Evolutionary conservation across 805 yeast genomes (phyloP), one percentile per base, ranked within the genome.

Genomic region (Yarrowia sp.): DNA sequence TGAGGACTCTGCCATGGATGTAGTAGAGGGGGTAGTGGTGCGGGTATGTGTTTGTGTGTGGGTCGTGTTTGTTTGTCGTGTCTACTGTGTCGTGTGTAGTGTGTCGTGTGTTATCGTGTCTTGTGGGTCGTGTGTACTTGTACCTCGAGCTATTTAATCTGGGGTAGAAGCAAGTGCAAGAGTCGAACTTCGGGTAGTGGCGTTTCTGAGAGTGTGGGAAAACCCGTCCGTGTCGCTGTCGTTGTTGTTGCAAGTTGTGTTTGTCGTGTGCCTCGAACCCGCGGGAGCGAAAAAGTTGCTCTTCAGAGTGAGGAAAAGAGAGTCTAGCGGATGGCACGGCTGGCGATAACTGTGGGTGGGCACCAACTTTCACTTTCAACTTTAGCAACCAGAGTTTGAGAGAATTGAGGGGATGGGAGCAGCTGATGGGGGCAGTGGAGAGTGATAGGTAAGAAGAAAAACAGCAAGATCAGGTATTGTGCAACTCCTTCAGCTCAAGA

Each of bases 261-360:
- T 24, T 24, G 3, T 4, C 30, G 30, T 24, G 7, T 5, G 30
- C 30, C 30, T 24, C 30, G 30, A 24, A 24, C 30, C 30, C 30
- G 30, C 30, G 30, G 30, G 13, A 36, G 2, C 13, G 38, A 36
- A 36, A 36, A 12, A 36, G 13, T 12, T 36, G 17, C 44, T 40
- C 19, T 9, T 15, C 44, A 8, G 43, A 14, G 20, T 9, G 20
- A 42, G 20, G 24, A 38, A 39, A 53, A 55, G 46, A 52, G 42
- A 40, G 46, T 20, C 61, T 55, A 55, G 46, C 46, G 61, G 46
- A 55, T 55, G 61, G 61, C 61, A 55, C 61, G 61, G 61, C 61
- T 55, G 61, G 61, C 46, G 61, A 55, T 55, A 55, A 10, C 44
- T 55, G 61, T 55, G 61, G 61, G 61, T 55, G 61, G 61, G 61